A percentile compares a stretch with the other conserved stretches of the same genome.
These are phyloP conservation scores for Bryoglossum gracile DNA, from an alignment of 495 filamentous ascomycete genomes.

Conservation along the genomic window DNA sequence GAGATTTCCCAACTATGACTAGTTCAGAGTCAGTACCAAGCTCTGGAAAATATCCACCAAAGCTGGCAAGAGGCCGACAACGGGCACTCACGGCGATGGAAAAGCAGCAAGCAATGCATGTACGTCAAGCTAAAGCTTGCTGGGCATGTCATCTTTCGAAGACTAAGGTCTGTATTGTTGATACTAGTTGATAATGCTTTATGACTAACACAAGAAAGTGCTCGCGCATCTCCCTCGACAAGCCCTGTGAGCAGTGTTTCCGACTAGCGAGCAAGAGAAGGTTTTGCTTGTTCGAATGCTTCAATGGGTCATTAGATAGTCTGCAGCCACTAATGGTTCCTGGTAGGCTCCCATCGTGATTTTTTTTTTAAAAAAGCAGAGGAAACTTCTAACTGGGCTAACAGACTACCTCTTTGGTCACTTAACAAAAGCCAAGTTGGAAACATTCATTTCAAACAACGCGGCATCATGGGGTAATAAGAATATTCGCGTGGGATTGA, in stretches of 20 bases:
- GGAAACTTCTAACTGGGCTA: too few species aligned
- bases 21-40: too few species aligned
- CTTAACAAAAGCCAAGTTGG: constrained; percentile 19
- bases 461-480: constrained; percentile 17
- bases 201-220: too few species aligned
- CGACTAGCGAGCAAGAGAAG: constrained; percentile 21
- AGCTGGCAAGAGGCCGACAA: too few species aligned
- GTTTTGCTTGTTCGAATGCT: constrained; percentile 23
- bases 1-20: too few species aligned
- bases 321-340: constrained; percentile 20
- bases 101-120: too few species aligned
- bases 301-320: constrained; percentile 23
- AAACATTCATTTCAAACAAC: constrained; percentile 12
- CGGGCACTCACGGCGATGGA: too few species aligned
- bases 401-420: constrained; percentile 21
- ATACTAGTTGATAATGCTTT: too few species aligned
- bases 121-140: constrained; percentile 24
- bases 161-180: constrained; percentile 10
- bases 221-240: constrained; percentile 20
- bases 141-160: constrained; percentile 27
- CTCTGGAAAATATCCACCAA: too few species aligned
- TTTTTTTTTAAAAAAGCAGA: too few species aligned
- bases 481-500: constrained; percentile 9
- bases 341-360: too few species aligned
- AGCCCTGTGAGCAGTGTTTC: constrained; percentile 22